These are phyloP conservation scores for Aspergillus ochraceoroseus DNA, from an alignment of 2,329 filamentous ascomycete genomes.

Conservation along the genomic window DNA sequence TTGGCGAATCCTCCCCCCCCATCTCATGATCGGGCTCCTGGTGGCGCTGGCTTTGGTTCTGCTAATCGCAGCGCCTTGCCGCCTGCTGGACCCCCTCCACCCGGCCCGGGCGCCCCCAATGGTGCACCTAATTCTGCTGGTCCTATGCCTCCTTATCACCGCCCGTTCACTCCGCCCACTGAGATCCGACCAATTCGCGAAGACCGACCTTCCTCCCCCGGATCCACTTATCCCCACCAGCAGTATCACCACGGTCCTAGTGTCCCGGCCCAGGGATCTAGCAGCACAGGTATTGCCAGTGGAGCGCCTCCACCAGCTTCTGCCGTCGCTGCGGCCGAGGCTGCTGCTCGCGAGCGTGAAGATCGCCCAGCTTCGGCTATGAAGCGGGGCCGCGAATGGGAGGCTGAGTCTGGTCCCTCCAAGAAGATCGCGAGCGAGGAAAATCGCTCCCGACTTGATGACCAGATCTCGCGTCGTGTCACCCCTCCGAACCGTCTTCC, in stretches of 20 bases:
- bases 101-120: constrained; percentile 55
- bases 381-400: constrained; percentile 90
- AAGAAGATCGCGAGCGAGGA: constrained; percentile 92
- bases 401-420: constrained; percentile 62
- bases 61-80: constrained; percentile 45
- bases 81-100: constrained; percentile 29
- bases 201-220: constrained; percentile 84
- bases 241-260: constrained; percentile 74
- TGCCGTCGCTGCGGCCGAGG: constrained; percentile 63
- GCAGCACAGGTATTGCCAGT: constrained; percentile 57
- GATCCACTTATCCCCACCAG: constrained; percentile 75
- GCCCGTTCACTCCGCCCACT: constrained; percentile 70
- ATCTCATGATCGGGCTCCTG: constrained; percentile 38
- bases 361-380: constrained; percentile 71
- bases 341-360: constrained; percentile 61
- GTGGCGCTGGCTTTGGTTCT: constrained; percentile 28
- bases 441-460: constrained; percentile 77
- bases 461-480: constrained; percentile 71
- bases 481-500: constrained; percentile 55
- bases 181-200: constrained; percentile 80
- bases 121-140: constrained; percentile 48
- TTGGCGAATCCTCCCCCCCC: constrained; percentile 46
- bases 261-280: constrained; percentile 37
- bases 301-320: constrained; percentile 64
- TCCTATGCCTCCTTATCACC: constrained; percentile 68